These are phyloP conservation scores for Diplodia seriata DNA, from an alignment of 2,329 filamentous ascomycete genomes.

Conservation along the genomic window DNA sequence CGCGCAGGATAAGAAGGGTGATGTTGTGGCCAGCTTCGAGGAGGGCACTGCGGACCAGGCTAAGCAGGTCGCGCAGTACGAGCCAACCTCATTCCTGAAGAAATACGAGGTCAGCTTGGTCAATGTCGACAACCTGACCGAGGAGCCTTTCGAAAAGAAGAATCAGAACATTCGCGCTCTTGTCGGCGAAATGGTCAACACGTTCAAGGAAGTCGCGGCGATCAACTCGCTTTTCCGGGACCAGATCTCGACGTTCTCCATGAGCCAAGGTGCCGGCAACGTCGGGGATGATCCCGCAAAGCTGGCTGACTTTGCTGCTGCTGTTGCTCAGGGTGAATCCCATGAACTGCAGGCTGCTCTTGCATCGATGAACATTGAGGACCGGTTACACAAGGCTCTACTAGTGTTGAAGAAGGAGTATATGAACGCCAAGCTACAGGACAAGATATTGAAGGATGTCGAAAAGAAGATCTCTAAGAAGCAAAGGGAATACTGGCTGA, in stretches of 20 bases:
- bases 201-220: slow-evolving; percentile 95
- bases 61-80: slow-evolving; percentile 63
- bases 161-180: slow-evolving; percentile 88
- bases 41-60: slow-evolving; percentile 71
- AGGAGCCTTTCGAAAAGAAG: slow-evolving; percentile 89
- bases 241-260: slow-evolving; percentile 95
- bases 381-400: slow-evolving; percentile 88
- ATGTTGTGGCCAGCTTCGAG: slow-evolving; percentile 97
- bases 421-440: slow-evolving; percentile 96
- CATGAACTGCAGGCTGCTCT: slow-evolving; percentile 92
- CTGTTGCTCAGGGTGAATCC: slow-evolving; percentile 87
- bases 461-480: slow-evolving; percentile 97
- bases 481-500: slow-evolving; percentile 96
- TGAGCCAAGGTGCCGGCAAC: slow-evolving; percentile 93
- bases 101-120: slow-evolving; percentile 93
- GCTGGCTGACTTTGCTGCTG: slow-evolving; percentile 94
- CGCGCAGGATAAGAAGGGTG: slow-evolving; percentile 76
- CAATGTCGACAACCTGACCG: slow-evolving; percentile 89
- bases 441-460: slow-evolving; percentile 97
- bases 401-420: slow-evolving; percentile 96
- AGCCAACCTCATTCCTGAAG: slow-evolving; percentile 88
- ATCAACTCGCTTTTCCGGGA: slow-evolving; percentile 96
- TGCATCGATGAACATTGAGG: slow-evolving; percentile 86
- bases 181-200: slow-evolving; percentile 97
- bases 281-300: slow-evolving; percentile 94